Evolutionary conservation across 148 eudicot genomes (phyloP).

Genomic region (Persicaria maculosa): DNA sequence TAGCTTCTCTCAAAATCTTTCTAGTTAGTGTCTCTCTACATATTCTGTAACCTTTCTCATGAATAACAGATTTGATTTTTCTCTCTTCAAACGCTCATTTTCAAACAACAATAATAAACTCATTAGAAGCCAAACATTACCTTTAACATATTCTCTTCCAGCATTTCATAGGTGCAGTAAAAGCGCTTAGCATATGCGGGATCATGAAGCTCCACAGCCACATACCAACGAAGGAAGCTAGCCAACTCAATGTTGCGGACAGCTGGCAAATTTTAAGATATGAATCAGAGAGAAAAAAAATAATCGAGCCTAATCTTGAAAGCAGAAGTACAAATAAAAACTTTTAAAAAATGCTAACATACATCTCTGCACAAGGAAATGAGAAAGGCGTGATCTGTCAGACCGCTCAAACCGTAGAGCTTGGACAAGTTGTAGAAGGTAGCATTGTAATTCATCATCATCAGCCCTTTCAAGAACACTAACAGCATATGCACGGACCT

Average conservation of each 20-base stretch:
- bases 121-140: conserved; percentile 20
- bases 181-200: conserved; percentile 91
- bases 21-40: no score
- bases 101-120: background rate
- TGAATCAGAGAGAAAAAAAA: conserved; percentile 7
- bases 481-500: conserved; percentile 99
- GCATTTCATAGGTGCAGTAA: conserved; percentile 74
- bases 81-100: no score
- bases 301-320: conserved; percentile 14
- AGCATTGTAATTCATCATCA: conserved; percentile 97
- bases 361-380: conserved; percentile 95
- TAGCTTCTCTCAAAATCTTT: no score
- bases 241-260: conserved; percentile 80
- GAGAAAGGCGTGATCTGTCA: conserved; percentile 86
- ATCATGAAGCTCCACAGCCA: conserved; percentile 96
- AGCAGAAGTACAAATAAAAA: background rate
- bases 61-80: no score
- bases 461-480: conserved; percentile 94
- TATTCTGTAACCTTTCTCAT: no score
- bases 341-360: conserved; percentile 12
- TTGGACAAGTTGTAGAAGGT: conserved; percentile 95
- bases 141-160: conserved; percentile 94
- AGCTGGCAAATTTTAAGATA: conserved; percentile 39
- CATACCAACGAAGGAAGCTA: conserved; percentile 98
- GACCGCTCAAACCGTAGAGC: conserved; percentile 99